Percentiles rank a stretch among this genome's conserved stretches.
Conservation (phyloP, 2,329 filamentous ascomycete genomes). For the Cladophialophora chaetospira region DNA sequence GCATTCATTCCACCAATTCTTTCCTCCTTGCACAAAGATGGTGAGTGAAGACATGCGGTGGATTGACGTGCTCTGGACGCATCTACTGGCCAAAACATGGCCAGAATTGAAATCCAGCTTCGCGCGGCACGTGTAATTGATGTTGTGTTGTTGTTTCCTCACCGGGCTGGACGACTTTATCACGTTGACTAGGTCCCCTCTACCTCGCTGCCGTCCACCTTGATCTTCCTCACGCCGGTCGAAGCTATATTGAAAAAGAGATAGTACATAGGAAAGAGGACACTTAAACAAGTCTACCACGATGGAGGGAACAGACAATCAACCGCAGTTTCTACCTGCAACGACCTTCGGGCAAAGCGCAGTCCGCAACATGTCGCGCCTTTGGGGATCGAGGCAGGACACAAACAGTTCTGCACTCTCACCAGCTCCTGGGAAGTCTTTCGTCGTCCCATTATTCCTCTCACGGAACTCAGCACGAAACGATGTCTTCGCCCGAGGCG, state of each 20-base stretch:
- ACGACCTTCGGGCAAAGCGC: conserved; percentile 4
- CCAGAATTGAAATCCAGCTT: conserved; percentile 5
- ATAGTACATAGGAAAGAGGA: background rate
- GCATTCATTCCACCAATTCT: conserved; percentile 17
- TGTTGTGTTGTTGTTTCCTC: conserved; percentile 14
- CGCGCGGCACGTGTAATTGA: conserved; percentile 8
- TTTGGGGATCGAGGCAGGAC: conserved; percentile 10
- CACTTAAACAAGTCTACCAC: too few species aligned
- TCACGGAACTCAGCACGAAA: conserved; percentile 19
- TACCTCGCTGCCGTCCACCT: background rate
- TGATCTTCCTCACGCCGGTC: background rate
- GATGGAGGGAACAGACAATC: conserved; percentile 7
- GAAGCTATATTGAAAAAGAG: too few species aligned
- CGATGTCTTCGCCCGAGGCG: conserved; percentile 17
- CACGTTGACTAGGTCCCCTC: conserved; percentile 1
- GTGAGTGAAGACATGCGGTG: background rate
- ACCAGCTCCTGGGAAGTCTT: conserved; percentile 17
- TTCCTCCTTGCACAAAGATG: conserved; percentile 17
- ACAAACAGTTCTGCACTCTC: conserved; percentile 8
- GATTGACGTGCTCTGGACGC: conserved; percentile 3
- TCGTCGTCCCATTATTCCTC: conserved; percentile 23
- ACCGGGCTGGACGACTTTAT: background rate
- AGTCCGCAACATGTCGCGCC: conserved; percentile 15
- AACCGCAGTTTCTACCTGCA: background rate
- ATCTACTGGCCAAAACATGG: conserved; percentile 10